Base-by-base conservation (phyloP, 2,329 filamentous ascomycete genomes). In the Diaporthe destruens region DNA sequence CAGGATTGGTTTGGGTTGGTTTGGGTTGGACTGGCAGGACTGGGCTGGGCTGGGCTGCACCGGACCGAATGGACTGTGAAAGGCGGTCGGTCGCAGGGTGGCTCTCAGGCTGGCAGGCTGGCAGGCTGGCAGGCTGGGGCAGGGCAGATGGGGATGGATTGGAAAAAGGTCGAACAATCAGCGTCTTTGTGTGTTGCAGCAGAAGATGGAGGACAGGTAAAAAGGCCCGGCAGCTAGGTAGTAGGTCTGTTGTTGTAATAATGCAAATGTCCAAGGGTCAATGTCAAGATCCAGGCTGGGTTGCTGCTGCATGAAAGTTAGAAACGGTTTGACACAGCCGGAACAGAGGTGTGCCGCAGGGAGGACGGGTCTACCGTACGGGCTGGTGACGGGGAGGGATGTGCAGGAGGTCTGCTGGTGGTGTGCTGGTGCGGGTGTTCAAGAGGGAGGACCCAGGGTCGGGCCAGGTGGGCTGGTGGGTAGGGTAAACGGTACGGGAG, bases 321-420 rank as follows among this genome's bases (percentile, higher is more conserved):
- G 80, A 81, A 82, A 81, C 78, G 78, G 80, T 80, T 82, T 80
- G 79, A 79, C 79, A 80, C 80, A 79, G 76, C 75, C 78, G 78
- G 78, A 79, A 80, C 75, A 76, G 79, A 80, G 79, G 80, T 78
- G 79, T 82, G 80, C 81, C 81, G 81, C 80, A 81, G 79, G 49
- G 59, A 77, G 77, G 78, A 76, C 78, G 77, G 77, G 67, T 69
- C 56, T 55, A 25, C 54, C 25, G 53, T 56, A 69, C 20, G 39
- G 42, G 39, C 34, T 39, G 57, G 12, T 39, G 36, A 61, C 23
- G 56, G 59, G 42, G 42, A 47, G 59, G 39, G 57, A 47, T 36
- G 56, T 61, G 56, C 56, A 61, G 56, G 56, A 61, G 56, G 56
- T 20, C 12, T 39, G 56, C 56, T 61, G 56, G 56, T 44, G 36